These are phyloP conservation scores for Penicillium ochrochloron DNA, from an alignment of 495 filamentous ascomycete species.

Conservation along the genomic window DNA sequence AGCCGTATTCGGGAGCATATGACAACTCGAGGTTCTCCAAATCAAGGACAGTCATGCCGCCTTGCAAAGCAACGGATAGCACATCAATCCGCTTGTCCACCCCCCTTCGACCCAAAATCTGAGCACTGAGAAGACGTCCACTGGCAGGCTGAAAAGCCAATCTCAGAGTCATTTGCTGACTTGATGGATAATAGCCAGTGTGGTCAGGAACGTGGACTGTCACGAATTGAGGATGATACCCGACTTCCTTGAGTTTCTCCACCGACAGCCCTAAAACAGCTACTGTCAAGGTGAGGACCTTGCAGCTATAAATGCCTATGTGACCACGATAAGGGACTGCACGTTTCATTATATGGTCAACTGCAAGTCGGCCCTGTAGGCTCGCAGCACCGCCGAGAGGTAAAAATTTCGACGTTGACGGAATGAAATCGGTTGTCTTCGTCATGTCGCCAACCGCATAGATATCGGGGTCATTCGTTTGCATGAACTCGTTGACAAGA, in stretches of 20 bases:
- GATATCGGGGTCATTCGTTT: constrained; percentile 9
- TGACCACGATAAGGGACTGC: neutral
- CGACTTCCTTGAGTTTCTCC: neutral
- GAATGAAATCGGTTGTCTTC: neutral
- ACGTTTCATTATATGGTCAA: constrained; percentile 4
- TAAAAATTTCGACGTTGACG: neutral
- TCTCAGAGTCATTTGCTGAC: neutral
- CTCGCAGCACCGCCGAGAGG: constrained; percentile 3
- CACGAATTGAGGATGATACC: constrained; percentile 5
- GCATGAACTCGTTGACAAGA: constrained; percentile 8
- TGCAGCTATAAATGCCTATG: constrained; percentile 5
- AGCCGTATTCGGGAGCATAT: constrained; percentile 9
- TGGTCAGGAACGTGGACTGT: constrained; percentile 10
- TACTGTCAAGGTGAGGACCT: neutral
- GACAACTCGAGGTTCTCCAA: constrained; percentile 5
- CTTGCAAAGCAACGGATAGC: neutral
- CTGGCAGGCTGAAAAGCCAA: neutral
- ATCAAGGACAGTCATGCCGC: constrained; percentile 4
- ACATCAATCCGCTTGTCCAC: constrained; percentile 10
- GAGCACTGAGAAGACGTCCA: constrained; percentile 4
- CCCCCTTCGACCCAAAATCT: constrained; percentile 1
- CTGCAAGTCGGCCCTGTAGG: constrained; percentile 9
- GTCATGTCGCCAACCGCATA: constrained; percentile 9
- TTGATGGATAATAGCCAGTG: constrained; percentile 7
- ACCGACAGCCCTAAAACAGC: constrained; percentile 1